phyloP scores from a whole-genome alignment of 495 filamentous ascomycete species.

The Tuber magnatum region DNA sequence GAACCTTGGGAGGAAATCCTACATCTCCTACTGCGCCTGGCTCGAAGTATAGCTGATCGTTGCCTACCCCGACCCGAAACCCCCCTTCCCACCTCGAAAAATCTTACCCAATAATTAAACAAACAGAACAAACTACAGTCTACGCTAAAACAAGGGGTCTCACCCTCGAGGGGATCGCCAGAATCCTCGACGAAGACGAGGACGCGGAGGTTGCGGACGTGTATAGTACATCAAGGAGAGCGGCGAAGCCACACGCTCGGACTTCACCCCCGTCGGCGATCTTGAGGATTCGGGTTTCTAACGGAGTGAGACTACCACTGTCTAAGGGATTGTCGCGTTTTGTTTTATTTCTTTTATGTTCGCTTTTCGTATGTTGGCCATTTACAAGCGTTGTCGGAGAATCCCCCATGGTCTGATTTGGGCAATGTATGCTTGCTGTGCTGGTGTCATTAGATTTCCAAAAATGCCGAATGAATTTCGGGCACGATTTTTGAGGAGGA shows the following conservation, averaged over 20 bases:
- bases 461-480: too few relatives aligned
- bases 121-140: constrained; percentile 32
- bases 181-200: constrained; percentile 56
- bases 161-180: constrained; percentile 59
- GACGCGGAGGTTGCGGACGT: constrained; percentile 39
- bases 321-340: neutral
- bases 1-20: constrained; percentile 54
- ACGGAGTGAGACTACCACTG: neutral
- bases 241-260: constrained; percentile 12
- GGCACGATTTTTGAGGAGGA: too few relatives aligned
- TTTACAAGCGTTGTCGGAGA: neutral
- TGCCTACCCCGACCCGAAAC: constrained; percentile 48
- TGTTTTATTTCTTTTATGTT: neutral
- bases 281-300: constrained; percentile 7
- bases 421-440: too few relatives aligned
- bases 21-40: constrained; percentile 59
- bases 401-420: neutral
- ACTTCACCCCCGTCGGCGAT: constrained; percentile 9
- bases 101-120: neutral
- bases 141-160: constrained; percentile 60
- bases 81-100: neutral
- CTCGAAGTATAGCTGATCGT: constrained; percentile 53
- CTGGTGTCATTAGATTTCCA: too few relatives aligned
- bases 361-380: neutral
- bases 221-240: constrained; percentile 19